Percentiles rank a stretch among this genome's conserved stretches.
Conservation (phyloP, 305 asterid species). For the Fraxinus sp. region DNA sequence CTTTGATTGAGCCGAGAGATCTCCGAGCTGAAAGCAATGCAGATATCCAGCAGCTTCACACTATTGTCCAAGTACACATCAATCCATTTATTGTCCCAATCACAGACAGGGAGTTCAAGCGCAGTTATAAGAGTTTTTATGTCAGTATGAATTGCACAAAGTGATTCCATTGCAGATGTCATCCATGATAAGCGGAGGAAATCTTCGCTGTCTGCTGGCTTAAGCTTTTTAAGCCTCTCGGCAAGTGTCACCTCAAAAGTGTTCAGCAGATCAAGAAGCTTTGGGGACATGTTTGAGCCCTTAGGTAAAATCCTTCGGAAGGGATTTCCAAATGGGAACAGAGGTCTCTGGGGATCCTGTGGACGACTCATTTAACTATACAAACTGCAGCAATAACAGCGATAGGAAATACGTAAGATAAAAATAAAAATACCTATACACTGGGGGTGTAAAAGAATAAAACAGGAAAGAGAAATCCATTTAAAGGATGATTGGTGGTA, state of each 20-base stretch:
- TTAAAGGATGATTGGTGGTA: neutral
- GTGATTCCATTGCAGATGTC: slow-evolving; percentile 57
- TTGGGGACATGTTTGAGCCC: slow-evolving; percentile 61
- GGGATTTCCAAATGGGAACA: slow-evolving; percentile 77
- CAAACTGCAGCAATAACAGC: slow-evolving; percentile 42
- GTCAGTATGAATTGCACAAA: slow-evolving; percentile 68
- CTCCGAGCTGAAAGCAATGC: slow-evolving; percentile 84
- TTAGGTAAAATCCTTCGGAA: slow-evolving; percentile 64
- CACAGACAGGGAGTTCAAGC: slow-evolving; percentile 72
- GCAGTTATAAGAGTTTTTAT: slow-evolving; percentile 64
- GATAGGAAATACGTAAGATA: slow-evolving; percentile 9
- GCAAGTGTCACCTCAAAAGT: slow-evolving; percentile 68
- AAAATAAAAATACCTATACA: neutral
- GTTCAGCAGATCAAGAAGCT: slow-evolving; percentile 57
- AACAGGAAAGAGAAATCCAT: neutral
- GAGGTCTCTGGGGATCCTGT: slow-evolving; percentile 65
- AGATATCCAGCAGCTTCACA: slow-evolving; percentile 75
- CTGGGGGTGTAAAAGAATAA: neutral
- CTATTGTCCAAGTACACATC: slow-evolving; percentile 81
- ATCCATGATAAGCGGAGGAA: slow-evolving; percentile 72
- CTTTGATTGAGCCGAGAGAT: slow-evolving; percentile 75
- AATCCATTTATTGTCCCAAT: slow-evolving; percentile 97
- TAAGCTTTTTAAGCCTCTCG: slow-evolving; percentile 53
- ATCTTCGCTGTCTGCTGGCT: slow-evolving; percentile 57
- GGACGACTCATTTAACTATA: slow-evolving; percentile 60